These are phyloP conservation scores for Cordia subcordata DNA, from an alignment of 257 asterid species.

Conservation along the genomic window DNA sequence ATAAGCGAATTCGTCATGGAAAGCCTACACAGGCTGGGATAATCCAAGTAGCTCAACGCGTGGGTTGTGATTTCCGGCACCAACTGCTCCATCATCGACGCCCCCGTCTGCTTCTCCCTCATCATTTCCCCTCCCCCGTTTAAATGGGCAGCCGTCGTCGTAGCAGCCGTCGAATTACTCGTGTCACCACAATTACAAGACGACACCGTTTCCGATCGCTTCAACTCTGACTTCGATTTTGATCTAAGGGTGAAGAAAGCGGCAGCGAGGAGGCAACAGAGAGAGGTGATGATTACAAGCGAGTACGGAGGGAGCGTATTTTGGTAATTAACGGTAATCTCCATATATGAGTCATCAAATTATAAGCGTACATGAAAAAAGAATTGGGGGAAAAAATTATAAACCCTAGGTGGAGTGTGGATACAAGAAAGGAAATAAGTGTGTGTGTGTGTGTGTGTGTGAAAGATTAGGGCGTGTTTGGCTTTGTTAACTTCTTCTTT, in stretches of 20 bases:
- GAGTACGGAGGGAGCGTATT: constrained; percentile 27
- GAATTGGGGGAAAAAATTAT: not conserved
- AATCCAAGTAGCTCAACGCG: constrained; percentile 93
- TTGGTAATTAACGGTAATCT: constrained; percentile 31
- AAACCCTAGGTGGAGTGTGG: constrained; percentile 5
- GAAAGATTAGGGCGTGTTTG: too few relatives aligned
- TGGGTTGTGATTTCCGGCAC: constrained; percentile 99
- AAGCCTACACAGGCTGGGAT: constrained; percentile 86
- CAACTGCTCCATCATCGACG: constrained; percentile 98
- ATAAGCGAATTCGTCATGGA: constrained; percentile 95
- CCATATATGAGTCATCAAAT: constrained; percentile 67
- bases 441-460: not conserved
- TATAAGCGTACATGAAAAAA: constrained; percentile 40
- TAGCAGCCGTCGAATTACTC: constrained; percentile 12
- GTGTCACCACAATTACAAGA: constrained; percentile 25
- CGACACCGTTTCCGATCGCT: not conserved
- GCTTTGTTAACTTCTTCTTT: too few relatives aligned
- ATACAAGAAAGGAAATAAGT: not conserved
- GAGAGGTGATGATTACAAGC: constrained; percentile 33
- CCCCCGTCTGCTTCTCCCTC: constrained; percentile 72
- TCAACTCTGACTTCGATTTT: not conserved
- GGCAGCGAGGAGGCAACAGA: constrained; percentile 39
- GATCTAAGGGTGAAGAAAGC: constrained; percentile 31
- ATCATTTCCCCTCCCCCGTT: constrained; percentile 14
- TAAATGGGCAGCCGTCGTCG: constrained; percentile 27